Percentiles rank a stretch among this genome's conserved stretches.
These are phyloP conservation scores for Botrytis medusae DNA, from an alignment of 2,329 filamentous ascomycete species.

Conservation along the genomic window DNA sequence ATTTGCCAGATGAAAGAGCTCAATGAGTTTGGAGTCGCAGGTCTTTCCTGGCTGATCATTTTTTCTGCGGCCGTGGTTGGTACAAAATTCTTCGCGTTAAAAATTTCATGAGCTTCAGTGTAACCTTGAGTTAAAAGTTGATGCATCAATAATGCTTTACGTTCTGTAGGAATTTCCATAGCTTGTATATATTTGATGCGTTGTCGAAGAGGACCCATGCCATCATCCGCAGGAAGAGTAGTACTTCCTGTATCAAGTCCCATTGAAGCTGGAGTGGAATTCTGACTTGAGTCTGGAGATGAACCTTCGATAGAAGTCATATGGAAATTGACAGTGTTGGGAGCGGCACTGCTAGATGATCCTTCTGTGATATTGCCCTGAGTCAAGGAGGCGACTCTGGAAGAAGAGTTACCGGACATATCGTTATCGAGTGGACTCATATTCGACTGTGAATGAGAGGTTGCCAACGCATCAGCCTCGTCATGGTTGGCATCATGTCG, in stretches of 20 bases:
- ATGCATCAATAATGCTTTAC: constrained; percentile 74
- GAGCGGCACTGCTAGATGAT: constrained; percentile 21
- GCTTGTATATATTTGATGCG: constrained; percentile 69
- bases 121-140: constrained; percentile 69
- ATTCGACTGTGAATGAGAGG: constrained; percentile 23
- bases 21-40: constrained; percentile 47
- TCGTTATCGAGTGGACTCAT: constrained; percentile 32
- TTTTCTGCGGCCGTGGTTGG: constrained; percentile 30
- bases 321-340: constrained; percentile 19
- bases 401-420: constrained; percentile 34
- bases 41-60: constrained; percentile 44
- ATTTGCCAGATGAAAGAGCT: constrained; percentile 61
- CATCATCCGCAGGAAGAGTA: constrained; percentile 69
- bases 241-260: constrained; percentile 30
- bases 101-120: constrained; percentile 45
- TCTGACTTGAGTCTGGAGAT: constrained; percentile 33
- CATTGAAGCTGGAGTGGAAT: constrained; percentile 23
- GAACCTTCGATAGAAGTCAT: constrained; percentile 33
- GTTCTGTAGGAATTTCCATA: constrained; percentile 54
- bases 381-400: constrained; percentile 32
- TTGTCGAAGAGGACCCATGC: constrained; percentile 66
- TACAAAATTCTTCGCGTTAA: constrained; percentile 34
- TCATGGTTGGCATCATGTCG: background rate
- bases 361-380: constrained; percentile 31
- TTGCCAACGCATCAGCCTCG: background rate